phyloP scores from a whole-genome alignment of 1,284 basidiomycete genomes.

The Hemileia vastatrix region DNA sequence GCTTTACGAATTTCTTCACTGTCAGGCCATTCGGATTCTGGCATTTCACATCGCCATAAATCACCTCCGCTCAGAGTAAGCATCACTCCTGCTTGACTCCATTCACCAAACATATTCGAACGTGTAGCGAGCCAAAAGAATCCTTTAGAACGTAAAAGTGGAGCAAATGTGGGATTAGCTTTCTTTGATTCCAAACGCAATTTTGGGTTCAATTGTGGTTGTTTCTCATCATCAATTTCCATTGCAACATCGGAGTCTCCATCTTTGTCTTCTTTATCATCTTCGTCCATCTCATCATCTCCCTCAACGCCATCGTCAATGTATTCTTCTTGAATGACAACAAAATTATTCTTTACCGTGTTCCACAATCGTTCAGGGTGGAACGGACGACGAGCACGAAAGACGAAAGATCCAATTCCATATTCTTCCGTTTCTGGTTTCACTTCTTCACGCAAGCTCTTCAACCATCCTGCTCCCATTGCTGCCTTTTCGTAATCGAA shows the following conservation, averaged over 20 bases:
- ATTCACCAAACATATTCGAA: conserved; percentile 45
- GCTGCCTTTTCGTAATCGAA: conserved; percentile 48
- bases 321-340: conserved; percentile 37
- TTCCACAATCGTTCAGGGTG: conserved; percentile 49
- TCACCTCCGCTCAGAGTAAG: conserved; percentile 46
- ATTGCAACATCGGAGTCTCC: conserved; percentile 7
- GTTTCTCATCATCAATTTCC: conserved; percentile 9
- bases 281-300: conserved; percentile 20
- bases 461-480: conserved; percentile 48
- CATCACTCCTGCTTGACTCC: conserved; percentile 49
- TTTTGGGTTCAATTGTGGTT: conserved; percentile 47
- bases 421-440: conserved; percentile 49
- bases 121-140: conserved; percentile 48
- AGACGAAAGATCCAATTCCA: conserved; percentile 45
- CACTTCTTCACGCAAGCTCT: conserved; percentile 46
- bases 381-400: conserved; percentile 46
- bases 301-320: conserved; percentile 39
- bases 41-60: conserved; percentile 46
- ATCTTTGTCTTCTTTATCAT: not conserved
- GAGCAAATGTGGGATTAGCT: conserved; percentile 42
- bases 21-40: conserved; percentile 45
- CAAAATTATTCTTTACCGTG: conserved; percentile 37
- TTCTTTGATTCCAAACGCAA: conserved; percentile 46
- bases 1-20: conserved; percentile 44
- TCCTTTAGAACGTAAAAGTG: conserved; percentile 47